Percentiles rank a stretch among this genome's conserved stretches.
Evolutionary conservation across 2,329 filamentous ascomycete species (phyloP).

Genomic region (Scedosporium boydii): DNA sequence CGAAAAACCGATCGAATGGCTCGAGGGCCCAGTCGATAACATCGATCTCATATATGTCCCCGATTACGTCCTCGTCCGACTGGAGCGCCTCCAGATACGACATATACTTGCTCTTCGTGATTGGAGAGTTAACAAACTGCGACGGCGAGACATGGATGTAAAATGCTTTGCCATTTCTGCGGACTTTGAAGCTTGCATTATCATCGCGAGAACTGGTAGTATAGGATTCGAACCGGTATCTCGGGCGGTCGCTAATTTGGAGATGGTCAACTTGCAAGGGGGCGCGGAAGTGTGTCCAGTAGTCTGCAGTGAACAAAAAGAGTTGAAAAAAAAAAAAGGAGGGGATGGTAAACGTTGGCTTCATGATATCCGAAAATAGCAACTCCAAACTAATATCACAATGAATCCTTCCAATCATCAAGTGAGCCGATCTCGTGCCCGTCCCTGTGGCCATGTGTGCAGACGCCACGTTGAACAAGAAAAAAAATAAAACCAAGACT

Average conservation of each 20-base stretch:
- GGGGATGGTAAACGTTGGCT: too few relatives aligned
- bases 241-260: neutral
- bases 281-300: too few relatives aligned
- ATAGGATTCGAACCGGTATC: neutral
- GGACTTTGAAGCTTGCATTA: neutral
- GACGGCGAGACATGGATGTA: neutral
- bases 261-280: too few relatives aligned
- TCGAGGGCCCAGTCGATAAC: constrained; percentile 13
- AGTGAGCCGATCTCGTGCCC: too few relatives aligned
- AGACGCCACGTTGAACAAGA: too few relatives aligned
- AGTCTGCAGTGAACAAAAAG: too few relatives aligned
- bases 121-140: neutral
- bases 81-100: neutral
- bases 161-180: neutral
- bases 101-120: neutral
- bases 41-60: constrained; percentile 1
- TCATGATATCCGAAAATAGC: too few relatives aligned
- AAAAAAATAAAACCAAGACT: too few relatives aligned
- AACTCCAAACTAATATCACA: too few relatives aligned
- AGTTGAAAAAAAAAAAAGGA: too few relatives aligned
- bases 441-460: too few relatives aligned
- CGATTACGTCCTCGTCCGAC: neutral
- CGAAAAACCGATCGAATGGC: constrained; percentile 12
- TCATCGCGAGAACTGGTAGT: neutral
- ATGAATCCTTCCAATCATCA: too few relatives aligned